Base-by-base conservation (phyloP, 202 grass and related monocot genomes). In the Saccharum hybrid region DNA sequence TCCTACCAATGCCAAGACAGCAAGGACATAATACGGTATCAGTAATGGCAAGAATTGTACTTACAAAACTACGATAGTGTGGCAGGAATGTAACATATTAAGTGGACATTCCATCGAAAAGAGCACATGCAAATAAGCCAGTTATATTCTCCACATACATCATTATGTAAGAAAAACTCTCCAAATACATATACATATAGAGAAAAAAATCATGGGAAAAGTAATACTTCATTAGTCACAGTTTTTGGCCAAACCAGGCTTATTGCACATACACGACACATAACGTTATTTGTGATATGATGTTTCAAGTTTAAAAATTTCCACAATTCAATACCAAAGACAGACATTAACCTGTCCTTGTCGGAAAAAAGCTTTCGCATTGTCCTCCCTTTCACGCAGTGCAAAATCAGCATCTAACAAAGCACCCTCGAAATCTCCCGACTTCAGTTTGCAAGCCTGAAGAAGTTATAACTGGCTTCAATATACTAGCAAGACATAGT, bases 371-470 rank as follows among this genome's bases (percentile, higher is more conserved):
- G 92, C 95, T 89, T 98, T 98, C 49, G 90, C 88, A 74, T 98
- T 94, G 66, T 89, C 88, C 54, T 94, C 95, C 10, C 77, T 90
- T 91, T 98, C 95, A 84, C 90, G 90, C 77, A 98, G 67, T 72
- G 91, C 92, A 95, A 98, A 98, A 79, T 98, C 91, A 39, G 96
- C 90, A 93, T 98, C 96, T 86, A 95, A 87, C 56, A 98, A 75
- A 78, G 96, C 92, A 87, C 92, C 89, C 40, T 88, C 87, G 57
- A 87, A 74, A 83, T 93, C 92, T 81, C 89, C 91, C 71, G 95
- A 63, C 88, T 95, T 98, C 85, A 98, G 87, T 73, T 98, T 98
- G 89, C 92, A 95, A 85, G 92, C 89, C 96, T 98, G 80, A 52
- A 74, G 21, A 80, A 79, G 64, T 75, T 79, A 77, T 28, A 42